Base-by-base conservation (phyloP, 371 early-diverging fungal species). In the Batkoa obscura region DNA sequence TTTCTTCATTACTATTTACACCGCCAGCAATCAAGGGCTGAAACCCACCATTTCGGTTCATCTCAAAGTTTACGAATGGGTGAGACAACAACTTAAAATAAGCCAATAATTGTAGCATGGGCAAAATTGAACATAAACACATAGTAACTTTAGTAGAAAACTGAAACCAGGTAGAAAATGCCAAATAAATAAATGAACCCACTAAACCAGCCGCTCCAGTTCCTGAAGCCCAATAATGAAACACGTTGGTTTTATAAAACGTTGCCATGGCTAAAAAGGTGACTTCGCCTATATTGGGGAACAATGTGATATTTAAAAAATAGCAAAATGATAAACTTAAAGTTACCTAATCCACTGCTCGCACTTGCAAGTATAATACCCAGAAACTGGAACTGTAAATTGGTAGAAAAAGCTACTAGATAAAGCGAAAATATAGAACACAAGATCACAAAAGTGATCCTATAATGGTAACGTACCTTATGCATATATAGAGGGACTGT, bases 141-240 rank as follows among this genome's bases (percentile, higher is more conserved):
- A 69, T 55, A 10, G 67, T 67, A 1, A 32, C 41, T 0, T 64
- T 43, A 3, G 63, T 56, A 1, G 66, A 59, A 39, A 69, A 47
- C 1, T 67, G 63, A 1, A 71, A 9, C 66, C 68, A 66, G 1
- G 71, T 68, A 10, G 73, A 70, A 33, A 72, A 52, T 0, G 65
- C 66, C 34, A 73, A 52, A 39, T 67, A 73, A 17, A 65, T 5
- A 34, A 73, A 41, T 3, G 70, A 54, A 1, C 73, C 73, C 23
- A 61, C 41, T n/a, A 73, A 55, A 23, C 73, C 73, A 32, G 73
- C 73, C 1, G 62, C 72, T 3, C 73, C 73, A 38, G 73, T 73
- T 17, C 73, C 73, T 12, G 65, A 64, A 30, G 65, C 60, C 72
- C 72, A 72, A 8, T 64, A 63, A 1, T 65, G 59, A 13, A 73